phyloP scores from a whole-genome alignment of 2,329 filamentous ascomycete genomes.

The Ophiocordyceps australis region DNA sequence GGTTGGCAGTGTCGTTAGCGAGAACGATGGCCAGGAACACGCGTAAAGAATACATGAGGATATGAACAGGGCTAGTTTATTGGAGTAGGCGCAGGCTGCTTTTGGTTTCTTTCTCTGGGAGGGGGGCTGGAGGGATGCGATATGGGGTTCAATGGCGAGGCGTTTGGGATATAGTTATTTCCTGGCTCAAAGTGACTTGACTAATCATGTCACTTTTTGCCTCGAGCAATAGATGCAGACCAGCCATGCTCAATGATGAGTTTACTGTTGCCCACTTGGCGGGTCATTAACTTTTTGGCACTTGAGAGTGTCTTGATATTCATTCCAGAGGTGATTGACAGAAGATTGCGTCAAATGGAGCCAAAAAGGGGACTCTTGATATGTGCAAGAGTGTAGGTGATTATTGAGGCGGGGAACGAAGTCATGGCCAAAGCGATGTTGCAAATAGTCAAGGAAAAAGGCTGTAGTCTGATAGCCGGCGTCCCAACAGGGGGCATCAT shows the following conservation, averaged over 20 bases:
- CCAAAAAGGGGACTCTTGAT: conserved; percentile 53
- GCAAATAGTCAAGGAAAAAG: conserved; percentile 79
- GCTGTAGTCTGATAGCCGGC: conserved; percentile 79
- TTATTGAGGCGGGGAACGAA: conserved; percentile 49
- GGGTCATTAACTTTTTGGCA: not conserved
- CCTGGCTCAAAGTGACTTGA: no score
- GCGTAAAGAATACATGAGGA: no score
- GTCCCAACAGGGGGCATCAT: conserved; percentile 52
- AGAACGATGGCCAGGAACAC: conserved; percentile 23
- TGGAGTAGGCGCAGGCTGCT: no score
- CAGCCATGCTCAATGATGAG: no score
- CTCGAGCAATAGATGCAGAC: no score
- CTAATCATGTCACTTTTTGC: no score
- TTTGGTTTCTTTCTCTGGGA: no score
- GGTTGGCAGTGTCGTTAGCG: conserved; percentile 43
- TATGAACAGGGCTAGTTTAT: no score
- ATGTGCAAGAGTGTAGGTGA: conserved; percentile 40
- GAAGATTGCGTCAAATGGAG: conserved; percentile 43
- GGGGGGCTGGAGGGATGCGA: no score
- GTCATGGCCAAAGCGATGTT: conserved; percentile 41
- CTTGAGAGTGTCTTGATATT: conserved; percentile 35
- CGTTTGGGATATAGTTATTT: no score
- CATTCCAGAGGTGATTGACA: conserved; percentile 54
- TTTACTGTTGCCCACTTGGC: no score
- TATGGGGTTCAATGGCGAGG: no score